Evolutionary conservation across 768 basidiomycete species (phyloP).

Genomic region (Cubamyces sp.): DNA sequence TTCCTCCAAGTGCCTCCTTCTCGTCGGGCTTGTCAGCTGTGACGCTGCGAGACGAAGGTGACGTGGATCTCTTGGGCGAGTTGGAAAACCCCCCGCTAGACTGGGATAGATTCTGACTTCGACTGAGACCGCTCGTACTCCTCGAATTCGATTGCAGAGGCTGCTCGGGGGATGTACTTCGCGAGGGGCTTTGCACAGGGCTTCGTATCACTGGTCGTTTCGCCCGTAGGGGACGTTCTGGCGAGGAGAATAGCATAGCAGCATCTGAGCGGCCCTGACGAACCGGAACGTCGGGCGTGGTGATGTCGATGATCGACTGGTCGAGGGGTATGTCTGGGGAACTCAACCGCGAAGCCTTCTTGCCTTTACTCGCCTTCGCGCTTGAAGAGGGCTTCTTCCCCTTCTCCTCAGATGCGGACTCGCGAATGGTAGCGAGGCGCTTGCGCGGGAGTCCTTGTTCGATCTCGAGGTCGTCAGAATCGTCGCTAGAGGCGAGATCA

Average conservation of each 20-base stretch:
- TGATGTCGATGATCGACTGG: slow-evolving; percentile 38
- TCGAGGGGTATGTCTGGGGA: slow-evolving; percentile 32
- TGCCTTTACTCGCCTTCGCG: background rate
- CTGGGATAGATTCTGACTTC: background rate
- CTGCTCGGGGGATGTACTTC: slow-evolving; percentile 22
- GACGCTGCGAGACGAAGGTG: slow-evolving; percentile 23
- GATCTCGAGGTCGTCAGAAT: slow-evolving; percentile 59
- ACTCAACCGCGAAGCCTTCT: slow-evolving; percentile 13
- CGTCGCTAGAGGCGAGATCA: slow-evolving; percentile 50
- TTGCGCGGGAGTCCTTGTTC: slow-evolving; percentile 43
- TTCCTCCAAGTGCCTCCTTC: background rate
- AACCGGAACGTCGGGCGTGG: slow-evolving; percentile 33
- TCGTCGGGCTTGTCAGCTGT: slow-evolving; percentile 15
- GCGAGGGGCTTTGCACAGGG: background rate
- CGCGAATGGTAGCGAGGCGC: no score
- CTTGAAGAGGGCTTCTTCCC: background rate
- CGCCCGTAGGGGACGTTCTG: slow-evolving; percentile 12
- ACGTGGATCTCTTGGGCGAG: slow-evolving; percentile 17
- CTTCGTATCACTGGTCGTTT: background rate
- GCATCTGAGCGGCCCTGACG: slow-evolving; percentile 1
- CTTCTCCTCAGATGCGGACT: no score
- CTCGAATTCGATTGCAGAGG: slow-evolving; percentile 11
- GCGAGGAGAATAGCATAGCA: slow-evolving; percentile 12
- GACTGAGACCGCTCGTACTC: slow-evolving; percentile 11
- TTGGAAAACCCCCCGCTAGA: slow-evolving; percentile 8